Evolutionary conservation across 2,329 filamentous ascomycete genomes (phyloP).

Genomic region (Fusarium sp.): DNA sequence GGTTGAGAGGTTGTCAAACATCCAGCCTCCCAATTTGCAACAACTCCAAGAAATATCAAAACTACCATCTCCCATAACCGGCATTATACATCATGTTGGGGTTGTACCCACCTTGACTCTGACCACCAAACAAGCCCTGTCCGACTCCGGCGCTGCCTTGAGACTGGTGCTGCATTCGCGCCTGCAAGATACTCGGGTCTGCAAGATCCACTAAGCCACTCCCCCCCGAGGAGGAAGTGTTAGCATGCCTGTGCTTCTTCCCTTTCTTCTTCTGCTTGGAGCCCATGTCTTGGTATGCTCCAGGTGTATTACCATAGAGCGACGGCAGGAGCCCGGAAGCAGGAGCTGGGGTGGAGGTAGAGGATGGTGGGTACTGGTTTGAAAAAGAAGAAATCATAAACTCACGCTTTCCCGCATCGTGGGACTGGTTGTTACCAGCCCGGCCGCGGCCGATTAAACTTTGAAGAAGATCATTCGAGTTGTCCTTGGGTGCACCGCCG

Average conservation of each 20-base stretch:
- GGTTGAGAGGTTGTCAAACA: slow-evolving; percentile 44
- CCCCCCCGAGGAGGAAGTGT: slow-evolving; percentile 99
- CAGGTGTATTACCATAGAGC: slow-evolving; percentile 89
- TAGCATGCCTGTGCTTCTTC: slow-evolving; percentile 99
- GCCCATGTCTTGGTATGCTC: slow-evolving; percentile 89
- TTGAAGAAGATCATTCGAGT: slow-evolving; percentile 75
- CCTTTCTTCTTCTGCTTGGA: slow-evolving; percentile 99
- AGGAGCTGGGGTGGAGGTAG: slow-evolving; percentile 86
- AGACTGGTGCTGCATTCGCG: slow-evolving; percentile 91
- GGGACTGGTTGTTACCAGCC: slow-evolving; percentile 75
- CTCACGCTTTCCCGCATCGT: slow-evolving; percentile 97
- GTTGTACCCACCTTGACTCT: slow-evolving; percentile 95
- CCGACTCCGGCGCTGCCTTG: slow-evolving; percentile 86
- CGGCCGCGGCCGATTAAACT: slow-evolving; percentile 81
- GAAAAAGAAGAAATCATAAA: slow-evolving; percentile 94
- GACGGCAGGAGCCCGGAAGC: slow-evolving; percentile 90
- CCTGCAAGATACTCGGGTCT: slow-evolving; percentile 99
- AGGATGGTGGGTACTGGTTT: slow-evolving; percentile 85
- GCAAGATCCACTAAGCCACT: slow-evolving; percentile 99
- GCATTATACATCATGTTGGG: slow-evolving; percentile 85
- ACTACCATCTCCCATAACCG: slow-evolving; percentile 77
- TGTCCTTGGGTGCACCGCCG: slow-evolving; percentile 76
- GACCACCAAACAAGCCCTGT: slow-evolving; percentile 90
- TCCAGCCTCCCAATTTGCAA: slow-evolving; percentile 32
- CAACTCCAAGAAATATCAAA: slow-evolving; percentile 38